Evolutionary conservation across 1,139 yeast species (phyloP).

Genomic region (Kodamaea fungicola): DNA sequence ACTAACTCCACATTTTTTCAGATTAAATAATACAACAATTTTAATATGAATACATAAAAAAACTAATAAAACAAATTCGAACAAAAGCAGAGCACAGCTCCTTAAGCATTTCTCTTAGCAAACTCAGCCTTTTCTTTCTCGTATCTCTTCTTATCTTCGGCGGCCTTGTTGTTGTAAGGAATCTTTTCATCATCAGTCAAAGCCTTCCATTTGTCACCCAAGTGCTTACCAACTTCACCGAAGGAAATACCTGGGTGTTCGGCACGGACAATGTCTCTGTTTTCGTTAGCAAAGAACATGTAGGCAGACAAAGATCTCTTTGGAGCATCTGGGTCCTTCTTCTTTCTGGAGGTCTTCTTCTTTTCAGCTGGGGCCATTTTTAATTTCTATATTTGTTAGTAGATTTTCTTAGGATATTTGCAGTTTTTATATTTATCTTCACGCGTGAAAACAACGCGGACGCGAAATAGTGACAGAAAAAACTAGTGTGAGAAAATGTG

Average conservation of each 20-base stretch:
- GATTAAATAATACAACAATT: background rate
- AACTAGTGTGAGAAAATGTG: background rate
- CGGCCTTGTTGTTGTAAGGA: constrained; percentile 92
- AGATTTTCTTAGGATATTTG: constrained; percentile 1
- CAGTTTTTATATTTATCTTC: constrained; percentile 1
- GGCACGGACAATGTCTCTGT: constrained; percentile 90
- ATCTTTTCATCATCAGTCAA: constrained; percentile 73
- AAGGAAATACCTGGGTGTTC: constrained; percentile 93
- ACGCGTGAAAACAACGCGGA: constrained; percentile 5
- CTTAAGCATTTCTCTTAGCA: constrained; percentile 43
- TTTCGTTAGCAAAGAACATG: constrained; percentile 97
- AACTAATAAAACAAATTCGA: constrained; percentile 2
- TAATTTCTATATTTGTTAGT: constrained; percentile 11
- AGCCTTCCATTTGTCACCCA: constrained; percentile 97
- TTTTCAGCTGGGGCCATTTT: constrained; percentile 31
- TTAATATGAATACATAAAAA: background rate
- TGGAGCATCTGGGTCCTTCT: constrained; percentile 96
- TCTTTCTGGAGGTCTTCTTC: constrained; percentile 48
- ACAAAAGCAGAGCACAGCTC: constrained; percentile 1
- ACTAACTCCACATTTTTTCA: background rate
- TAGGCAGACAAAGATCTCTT: constrained; percentile 97
- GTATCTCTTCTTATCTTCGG: constrained; percentile 94
- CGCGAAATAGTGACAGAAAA: constrained; percentile 2
- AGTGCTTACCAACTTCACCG: constrained; percentile 86
- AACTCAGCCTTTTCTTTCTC: constrained; percentile 94